Evolutionary conservation across 2,329 filamentous ascomycete species (phyloP), one percentile per base, ranked within the genome.

Genomic region (Fusarium aywerte): DNA sequence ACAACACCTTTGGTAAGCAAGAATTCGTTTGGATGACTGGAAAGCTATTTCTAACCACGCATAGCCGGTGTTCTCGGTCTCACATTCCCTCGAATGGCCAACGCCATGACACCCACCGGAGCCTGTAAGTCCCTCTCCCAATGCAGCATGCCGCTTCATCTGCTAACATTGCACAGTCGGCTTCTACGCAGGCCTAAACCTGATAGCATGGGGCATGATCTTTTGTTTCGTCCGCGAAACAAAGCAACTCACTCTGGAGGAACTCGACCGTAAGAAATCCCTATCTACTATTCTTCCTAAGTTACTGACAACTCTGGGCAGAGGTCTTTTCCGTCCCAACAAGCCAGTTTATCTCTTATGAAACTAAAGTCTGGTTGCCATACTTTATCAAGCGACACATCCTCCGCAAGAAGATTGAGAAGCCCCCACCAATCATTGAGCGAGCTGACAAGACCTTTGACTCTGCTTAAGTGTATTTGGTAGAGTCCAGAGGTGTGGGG

Each of bases 141-240:
- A 43, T 12, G 3, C 3, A 16, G 10, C 7, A 9, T 7, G 2
- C 1, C 5, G 2, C 7, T 10, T 7, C 0, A 18, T 20, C 16
- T 12, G 25, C 66, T 74, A 42, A 73, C 32, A 1, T 77, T 3
- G 0, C 79, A 1, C 8, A 7, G 74, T 72, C 56, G 79, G 78
- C 0, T 79, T 83, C 65, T 85, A 85, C 43, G 82, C 82, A 0
- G 82, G 77, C 3, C 79, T 84, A 32, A 84, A 84, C 63, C 39
- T 81, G 1, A 70, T 82, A 0, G 82, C 82, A 0, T 79, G 83
- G 70, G 55, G 78, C 38, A 76, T 84, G 65, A 84, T 84, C 63
- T 83, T 84, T 62, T 76, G 83, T 27, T 78, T 83, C 48, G 79
- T 85, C 0, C 83, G 82, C 0, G 83, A 84, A 73, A 84, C 83